Conservation (phyloP, 2,329 filamentous ascomycete genomes). For the Didymella sp. region DNA sequence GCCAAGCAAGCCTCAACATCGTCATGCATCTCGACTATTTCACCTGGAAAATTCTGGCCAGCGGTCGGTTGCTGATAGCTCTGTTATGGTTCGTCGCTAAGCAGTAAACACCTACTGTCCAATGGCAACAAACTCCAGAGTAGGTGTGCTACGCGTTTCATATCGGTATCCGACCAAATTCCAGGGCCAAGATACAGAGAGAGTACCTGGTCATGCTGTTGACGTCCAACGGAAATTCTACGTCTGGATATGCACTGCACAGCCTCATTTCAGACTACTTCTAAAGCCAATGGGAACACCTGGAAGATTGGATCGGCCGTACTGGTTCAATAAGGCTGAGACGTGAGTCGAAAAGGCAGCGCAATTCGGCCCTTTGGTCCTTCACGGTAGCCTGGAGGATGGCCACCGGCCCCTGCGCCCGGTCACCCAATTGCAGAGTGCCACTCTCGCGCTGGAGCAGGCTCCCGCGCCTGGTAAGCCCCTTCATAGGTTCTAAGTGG, state of each 20-base stretch:
- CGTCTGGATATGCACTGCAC: too few species aligned
- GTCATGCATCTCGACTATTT: neutral
- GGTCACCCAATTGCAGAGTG: too few species aligned
- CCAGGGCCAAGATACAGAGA: neutral
- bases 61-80: neutral
- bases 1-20: neutral
- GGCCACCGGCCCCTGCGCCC: neutral
- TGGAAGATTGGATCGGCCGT: neutral
- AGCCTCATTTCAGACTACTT: too few species aligned
- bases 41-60: neutral
- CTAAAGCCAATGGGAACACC: neutral
- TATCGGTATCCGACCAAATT: neutral
- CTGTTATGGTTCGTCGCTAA: neutral
- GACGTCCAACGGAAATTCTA: too few species aligned
- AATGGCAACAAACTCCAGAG: neutral
- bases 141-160: neutral
- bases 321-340: neutral
- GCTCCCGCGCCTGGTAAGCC: too few species aligned
- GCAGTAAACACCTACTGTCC: neutral
- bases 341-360: neutral
- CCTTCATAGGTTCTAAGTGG: too few species aligned
- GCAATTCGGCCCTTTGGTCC: neutral
- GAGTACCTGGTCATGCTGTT: too few species aligned
- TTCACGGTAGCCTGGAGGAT: neutral
- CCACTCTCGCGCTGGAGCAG: too few species aligned